Evolutionary conservation across 164 flowering plant species (phyloP), one percentile per base, ranked within the genome.

Genomic region (Nelumbo lutea): DNA sequence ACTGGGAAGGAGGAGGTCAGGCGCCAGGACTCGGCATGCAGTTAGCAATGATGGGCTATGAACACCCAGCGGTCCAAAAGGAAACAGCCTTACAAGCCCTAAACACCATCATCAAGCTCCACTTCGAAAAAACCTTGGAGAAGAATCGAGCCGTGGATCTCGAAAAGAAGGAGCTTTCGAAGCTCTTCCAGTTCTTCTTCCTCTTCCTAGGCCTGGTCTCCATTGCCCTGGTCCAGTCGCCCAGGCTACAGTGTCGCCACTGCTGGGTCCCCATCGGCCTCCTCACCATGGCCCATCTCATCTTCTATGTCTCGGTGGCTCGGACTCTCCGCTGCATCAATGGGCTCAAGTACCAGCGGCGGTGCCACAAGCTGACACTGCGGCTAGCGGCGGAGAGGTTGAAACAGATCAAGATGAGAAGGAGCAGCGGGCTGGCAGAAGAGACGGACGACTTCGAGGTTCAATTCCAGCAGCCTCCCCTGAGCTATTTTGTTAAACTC

Each of bases 61-160:
- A 27, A 27, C 27, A 27, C 27, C 27, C 27, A 27, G 27, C 56
- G 39, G 74, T 81, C 76, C 72, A 87, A 2, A 86, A 85, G 69
- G 93, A 87, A 72, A 81, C 92, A 51, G 90, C 95, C 0, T 64
- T 88, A 11, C 93, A 94, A 74, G 89, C 97, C 4, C 73, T 94
- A 0, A 91, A 88, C 90, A 89, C 93, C 57, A 88, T 90, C 58
- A 89, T 94, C 83, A 96, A 91, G 68, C 98, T 91, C 80, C 97
- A 94, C 65, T 94, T 94, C 78, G 97, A 91, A 81, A 94, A 94
- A 68, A 94, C 98, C 27, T 27, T 27, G 27, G 27, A 27, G 27
- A 27, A 27, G 27, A 27, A 27, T 27, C 27, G 27, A 27, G 27
- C 27, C 27, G 27, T 27, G 0, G 27, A 27, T 27, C 27, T 27